Base-by-base conservation (phyloP, 495 filamentous ascomycete genomes). In the Aspergillus hancockii region DNA sequence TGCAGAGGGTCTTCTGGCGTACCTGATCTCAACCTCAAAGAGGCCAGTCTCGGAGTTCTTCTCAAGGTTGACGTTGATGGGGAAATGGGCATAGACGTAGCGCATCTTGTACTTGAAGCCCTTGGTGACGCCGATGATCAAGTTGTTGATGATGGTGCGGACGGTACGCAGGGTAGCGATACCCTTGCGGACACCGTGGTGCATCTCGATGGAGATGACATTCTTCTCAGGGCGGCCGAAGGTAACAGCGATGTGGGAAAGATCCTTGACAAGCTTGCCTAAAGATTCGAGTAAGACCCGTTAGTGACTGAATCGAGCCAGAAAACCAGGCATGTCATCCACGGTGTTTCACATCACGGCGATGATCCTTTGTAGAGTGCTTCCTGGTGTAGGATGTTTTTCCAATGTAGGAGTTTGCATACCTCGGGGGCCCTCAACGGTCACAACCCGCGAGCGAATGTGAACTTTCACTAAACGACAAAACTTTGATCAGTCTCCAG, bases 71-170 rank as follows among this genome's bases (percentile, higher is more conserved):
- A 98, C 94, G 85, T 98, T 98, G 91, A 98, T 98, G 75, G 94
- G 94, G 76, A 98, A 98, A 87, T 98, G 94, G 69, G 94, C 94
- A 78, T 98, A 98, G 81, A 98, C 94, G 81, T 98, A 98, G 66
- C 94, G 90, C 94, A 98, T 98, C 90, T 98, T 98, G 90, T 98
- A 98, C 83, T 93, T 93, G 90, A 90, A 98, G 62, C 94, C 94
- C 82, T 90, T 93, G 73, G 95, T 98, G 61, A 98, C 94, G 78
- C 94, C 94, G 73, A 91, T 88, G 80, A 98, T 90, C 77, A 98
- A 69, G 88, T 98, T 98, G 85, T 94, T 90, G 84, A 98, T 96
- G 77, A 98, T 70, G 57, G 92, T 92, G 68, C 90, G 90, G 86
- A 98, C 94, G 69, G 94, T 98, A 69, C 94, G 93, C 73, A 98